These are phyloP conservation scores for Cucumis cinereus DNA, from an alignment of 306 rosid genomes.

Conservation along the genomic window DNA sequence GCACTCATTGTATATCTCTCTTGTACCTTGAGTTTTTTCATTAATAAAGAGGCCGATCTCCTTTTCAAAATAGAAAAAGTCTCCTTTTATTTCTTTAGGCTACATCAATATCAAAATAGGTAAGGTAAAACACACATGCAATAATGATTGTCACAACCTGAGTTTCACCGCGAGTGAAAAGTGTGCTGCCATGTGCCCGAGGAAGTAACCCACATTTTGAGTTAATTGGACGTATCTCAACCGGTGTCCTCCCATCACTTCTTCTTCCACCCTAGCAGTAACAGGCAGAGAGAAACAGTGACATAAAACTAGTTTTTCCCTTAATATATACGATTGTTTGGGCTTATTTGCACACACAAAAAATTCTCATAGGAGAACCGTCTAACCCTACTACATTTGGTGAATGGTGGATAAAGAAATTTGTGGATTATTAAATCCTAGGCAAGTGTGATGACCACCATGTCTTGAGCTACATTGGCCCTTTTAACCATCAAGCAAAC, in stretches of 20 bases:
- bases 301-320: background rate
- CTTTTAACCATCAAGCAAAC: background rate
- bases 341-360: background rate
- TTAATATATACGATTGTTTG: background rate
- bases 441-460: background rate
- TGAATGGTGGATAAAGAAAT: background rate
- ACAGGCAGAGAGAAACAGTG: background rate
- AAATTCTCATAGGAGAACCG: background rate
- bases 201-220: conserved; percentile 85
- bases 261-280: conserved; percentile 67
- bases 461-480: background rate
- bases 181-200: conserved; percentile 97
- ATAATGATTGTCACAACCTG: conserved; percentile 42
- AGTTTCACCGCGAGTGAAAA: conserved; percentile 96
- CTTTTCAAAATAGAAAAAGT: too few species aligned
- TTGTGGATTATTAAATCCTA: background rate
- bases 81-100: too few species aligned
- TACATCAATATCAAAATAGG: background rate
- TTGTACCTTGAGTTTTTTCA: too few species aligned
- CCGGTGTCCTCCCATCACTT: conserved; percentile 79
- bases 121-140: conserved; percentile 7
- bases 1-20: too few species aligned
- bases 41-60: too few species aligned
- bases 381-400: background rate
- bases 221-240: conserved; percentile 69